phyloP scores from a whole-genome alignment of 805 yeast species.

The Starmerella khaoyaiensis region DNA sequence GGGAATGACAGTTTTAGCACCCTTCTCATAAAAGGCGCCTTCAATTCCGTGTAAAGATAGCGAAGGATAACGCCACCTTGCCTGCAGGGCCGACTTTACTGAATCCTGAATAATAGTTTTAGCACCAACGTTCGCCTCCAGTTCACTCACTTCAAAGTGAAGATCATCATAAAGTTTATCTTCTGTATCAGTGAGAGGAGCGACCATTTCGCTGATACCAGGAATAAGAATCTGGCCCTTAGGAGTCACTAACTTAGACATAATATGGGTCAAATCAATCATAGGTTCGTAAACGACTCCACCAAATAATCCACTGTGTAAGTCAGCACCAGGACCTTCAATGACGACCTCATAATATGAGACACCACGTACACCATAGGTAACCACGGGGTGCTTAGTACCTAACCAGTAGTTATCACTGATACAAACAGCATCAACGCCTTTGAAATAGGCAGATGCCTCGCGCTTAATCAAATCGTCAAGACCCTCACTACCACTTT shows the following conservation, averaged over 20 bases:
- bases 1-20: conserved; percentile 98
- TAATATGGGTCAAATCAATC: conserved; percentile 74
- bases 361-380: conserved; percentile 95
- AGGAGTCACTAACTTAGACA: conserved; percentile 64
- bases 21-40: conserved; percentile 89
- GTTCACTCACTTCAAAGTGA: conserved; percentile 71
- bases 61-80: conserved; percentile 98
- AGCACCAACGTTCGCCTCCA: conserved; percentile 81
- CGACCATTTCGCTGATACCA: conserved; percentile 88
- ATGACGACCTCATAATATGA: conserved; percentile 76
- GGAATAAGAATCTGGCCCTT: conserved; percentile 76
- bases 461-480: conserved; percentile 72
- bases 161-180: conserved; percentile 66
- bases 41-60: conserved; percentile 92
- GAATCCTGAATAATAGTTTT: conserved; percentile 62
- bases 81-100: conserved; percentile 82
- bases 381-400: conserved; percentile 88
- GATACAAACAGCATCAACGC: conserved; percentile 88
- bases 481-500: conserved; percentile 86
- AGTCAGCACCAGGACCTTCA: conserved; percentile 90
- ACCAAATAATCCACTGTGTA: conserved; percentile 95
- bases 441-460: conserved; percentile 67
- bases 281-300: conserved; percentile 96
- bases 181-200: conserved; percentile 77
- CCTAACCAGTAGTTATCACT: conserved; percentile 98